Conservation (phyloP, 495 filamentous ascomycete species). For the Daldinia caldariorum region DNA sequence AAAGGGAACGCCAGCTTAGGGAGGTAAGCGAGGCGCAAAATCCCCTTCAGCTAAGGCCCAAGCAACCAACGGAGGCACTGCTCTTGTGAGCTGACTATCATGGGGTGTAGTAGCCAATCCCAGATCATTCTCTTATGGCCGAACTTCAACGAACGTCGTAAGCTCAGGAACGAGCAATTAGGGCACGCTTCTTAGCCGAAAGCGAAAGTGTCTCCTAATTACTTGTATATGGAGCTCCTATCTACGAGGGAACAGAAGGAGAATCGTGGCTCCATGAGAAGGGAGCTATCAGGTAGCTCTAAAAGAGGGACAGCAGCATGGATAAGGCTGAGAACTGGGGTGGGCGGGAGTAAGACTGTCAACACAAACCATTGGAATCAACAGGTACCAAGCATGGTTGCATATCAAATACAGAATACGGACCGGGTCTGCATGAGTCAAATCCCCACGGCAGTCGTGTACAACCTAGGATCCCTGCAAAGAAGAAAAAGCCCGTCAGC, state of each 20-base stretch:
- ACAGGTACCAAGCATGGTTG: slow-evolving; percentile 37
- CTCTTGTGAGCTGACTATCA: slow-evolving; percentile 22
- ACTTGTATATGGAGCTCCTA: slow-evolving; percentile 19
- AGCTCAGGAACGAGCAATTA: slow-evolving; percentile 15
- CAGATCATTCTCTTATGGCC: slow-evolving; percentile 26
- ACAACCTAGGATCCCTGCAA: slow-evolving; percentile 34
- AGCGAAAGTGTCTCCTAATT: slow-evolving; percentile 12
- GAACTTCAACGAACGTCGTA: slow-evolving; percentile 28
- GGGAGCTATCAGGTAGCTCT: slow-evolving; percentile 24
- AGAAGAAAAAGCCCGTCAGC: slow-evolving; percentile 30
- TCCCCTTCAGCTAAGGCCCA: slow-evolving; percentile 31
- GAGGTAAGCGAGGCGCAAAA: slow-evolving; percentile 19
- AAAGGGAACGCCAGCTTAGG: slow-evolving; percentile 8
- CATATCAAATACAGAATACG: slow-evolving; percentile 37
- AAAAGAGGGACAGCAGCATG: slow-evolving; percentile 29
- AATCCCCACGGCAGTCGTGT: slow-evolving; percentile 31
- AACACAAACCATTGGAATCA: slow-evolving; percentile 39
- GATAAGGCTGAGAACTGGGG: slow-evolving; percentile 40
- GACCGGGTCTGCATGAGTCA: slow-evolving; percentile 25
- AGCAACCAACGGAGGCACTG: slow-evolving; percentile 22
- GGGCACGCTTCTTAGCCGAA: slow-evolving; percentile 21
- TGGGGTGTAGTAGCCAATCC: slow-evolving; percentile 23
- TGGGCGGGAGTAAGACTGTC: slow-evolving; percentile 23
- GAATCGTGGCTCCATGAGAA: slow-evolving; percentile 30
- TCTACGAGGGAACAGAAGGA: slow-evolving; percentile 12